phyloP scores from a whole-genome alignment of 106 monocot species.

The Posidonia australis region DNA sequence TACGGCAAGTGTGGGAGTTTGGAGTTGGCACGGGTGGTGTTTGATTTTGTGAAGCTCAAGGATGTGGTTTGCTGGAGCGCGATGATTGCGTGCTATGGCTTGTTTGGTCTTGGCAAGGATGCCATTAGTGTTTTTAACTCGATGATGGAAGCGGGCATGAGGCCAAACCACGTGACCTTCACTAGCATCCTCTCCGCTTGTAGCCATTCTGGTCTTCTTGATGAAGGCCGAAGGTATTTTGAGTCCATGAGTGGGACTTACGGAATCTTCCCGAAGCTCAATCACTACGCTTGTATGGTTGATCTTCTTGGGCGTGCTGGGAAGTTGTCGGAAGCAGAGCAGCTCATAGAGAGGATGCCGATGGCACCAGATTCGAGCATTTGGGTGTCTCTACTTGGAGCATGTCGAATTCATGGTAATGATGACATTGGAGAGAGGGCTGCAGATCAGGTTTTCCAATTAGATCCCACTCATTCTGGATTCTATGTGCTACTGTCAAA shows the following conservation, averaged over 20 bases:
- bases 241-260: slow-evolving; percentile 38
- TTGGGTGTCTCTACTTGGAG: slow-evolving; percentile 73
- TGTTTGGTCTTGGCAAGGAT: slow-evolving; percentile 46
- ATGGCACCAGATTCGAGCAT: slow-evolving; percentile 44
- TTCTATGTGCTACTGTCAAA: slow-evolving; percentile 68
- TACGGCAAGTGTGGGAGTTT: slow-evolving; percentile 67
- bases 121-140: slow-evolving; percentile 43
- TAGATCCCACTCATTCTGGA: slow-evolving; percentile 40
- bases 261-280: slow-evolving; percentile 36
- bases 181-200: slow-evolving; percentile 54
- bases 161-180: slow-evolving; percentile 68
- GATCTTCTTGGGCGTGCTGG: slow-evolving; percentile 76
- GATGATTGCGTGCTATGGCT: slow-evolving; percentile 49
- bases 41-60: slow-evolving; percentile 28
- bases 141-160: slow-evolving; percentile 36
- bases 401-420: slow-evolving; percentile 52
- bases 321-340: slow-evolving; percentile 34
- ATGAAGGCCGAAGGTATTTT: slow-evolving; percentile 50
- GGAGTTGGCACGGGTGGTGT: slow-evolving; percentile 28
- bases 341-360: slow-evolving; percentile 57
- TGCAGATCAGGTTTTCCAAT: slow-evolving; percentile 32
- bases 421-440: slow-evolving; percentile 40
- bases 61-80: slow-evolving; percentile 79
- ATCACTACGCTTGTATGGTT: slow-evolving; percentile 68
- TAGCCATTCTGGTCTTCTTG: slow-evolving; percentile 57